Percentiles rank a stretch among this genome's conserved stretches.
phyloP scores from a whole-genome alignment of 306 rosid genomes.

The Cucumis cinereus region DNA sequence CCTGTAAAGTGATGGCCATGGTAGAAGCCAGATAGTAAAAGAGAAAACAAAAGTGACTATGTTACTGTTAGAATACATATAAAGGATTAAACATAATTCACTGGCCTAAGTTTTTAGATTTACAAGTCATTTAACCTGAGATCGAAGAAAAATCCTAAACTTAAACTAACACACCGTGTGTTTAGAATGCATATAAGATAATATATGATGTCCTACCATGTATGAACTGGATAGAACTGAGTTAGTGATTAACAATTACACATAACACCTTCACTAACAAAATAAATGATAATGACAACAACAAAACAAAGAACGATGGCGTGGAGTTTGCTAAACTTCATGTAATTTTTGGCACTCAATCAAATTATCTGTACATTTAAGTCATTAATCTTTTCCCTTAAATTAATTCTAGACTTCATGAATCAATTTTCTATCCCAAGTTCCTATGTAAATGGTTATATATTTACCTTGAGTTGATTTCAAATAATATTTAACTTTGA shows the following conservation, averaged over 20 bases:
- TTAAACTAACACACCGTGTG: not conserved
- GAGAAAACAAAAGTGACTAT: no score
- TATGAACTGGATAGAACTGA: not conserved
- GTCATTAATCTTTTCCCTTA: not conserved
- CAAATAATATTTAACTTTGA: not conserved
- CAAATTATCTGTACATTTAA: not conserved
- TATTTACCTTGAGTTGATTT: not conserved
- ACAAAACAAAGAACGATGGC: no score
- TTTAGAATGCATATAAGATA: not conserved
- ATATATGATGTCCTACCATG: not conserved
- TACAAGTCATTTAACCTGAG: not conserved
- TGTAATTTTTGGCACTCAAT: no score
- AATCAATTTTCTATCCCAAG: not conserved
- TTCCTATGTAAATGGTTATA: not conserved
- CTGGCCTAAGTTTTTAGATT: not conserved
- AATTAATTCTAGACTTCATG: not conserved
- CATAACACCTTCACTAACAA: not conserved
- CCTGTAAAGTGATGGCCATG: slow-evolving; percentile 18
- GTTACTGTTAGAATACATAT: not conserved
- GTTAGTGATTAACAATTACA: not conserved
- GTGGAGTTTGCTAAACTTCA: no score
- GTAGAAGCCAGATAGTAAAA: no score
- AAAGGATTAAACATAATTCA: not conserved
- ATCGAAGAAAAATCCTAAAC: not conserved
- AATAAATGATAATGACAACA: no score